Evolutionary conservation across 331 rosid genomes (phyloP).

Genomic region (Rosa hybrid): DNA sequence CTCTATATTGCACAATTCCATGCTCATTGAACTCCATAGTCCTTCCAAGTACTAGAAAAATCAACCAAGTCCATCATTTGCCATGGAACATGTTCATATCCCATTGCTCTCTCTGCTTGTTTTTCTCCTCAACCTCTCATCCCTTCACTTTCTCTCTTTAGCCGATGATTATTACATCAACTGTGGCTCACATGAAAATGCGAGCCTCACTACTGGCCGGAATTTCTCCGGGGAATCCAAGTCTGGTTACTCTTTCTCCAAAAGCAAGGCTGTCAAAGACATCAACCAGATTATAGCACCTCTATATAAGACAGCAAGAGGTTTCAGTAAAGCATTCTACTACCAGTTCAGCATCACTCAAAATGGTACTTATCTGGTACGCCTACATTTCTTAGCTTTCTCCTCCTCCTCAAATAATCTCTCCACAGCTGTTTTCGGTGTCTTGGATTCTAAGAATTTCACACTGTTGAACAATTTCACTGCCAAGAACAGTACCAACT

Average conservation of each 20-base stretch:
- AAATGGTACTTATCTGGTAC: constrained; percentile 43
- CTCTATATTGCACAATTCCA: not conserved
- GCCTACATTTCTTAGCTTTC: constrained; percentile 57
- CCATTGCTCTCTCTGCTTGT: constrained; percentile 13
- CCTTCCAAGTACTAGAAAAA: not conserved
- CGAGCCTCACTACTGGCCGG: not conserved
- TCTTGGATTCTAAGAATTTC: not conserved
- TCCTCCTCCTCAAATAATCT: not conserved
- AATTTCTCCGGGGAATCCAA: constrained; percentile 36
- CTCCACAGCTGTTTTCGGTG: constrained; percentile 23
- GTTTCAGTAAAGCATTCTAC: constrained; percentile 13
- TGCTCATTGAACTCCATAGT: not conserved
- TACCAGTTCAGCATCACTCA: constrained; percentile 28
- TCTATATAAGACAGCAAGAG: constrained; percentile 43
- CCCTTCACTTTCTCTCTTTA: constrained; percentile 20
- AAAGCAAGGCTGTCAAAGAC: not conserved
- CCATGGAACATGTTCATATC: not conserved
- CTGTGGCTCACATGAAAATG: constrained; percentile 43
- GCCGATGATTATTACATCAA: constrained; percentile 45
- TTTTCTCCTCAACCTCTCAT: constrained; percentile 17
- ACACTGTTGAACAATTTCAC: constrained; percentile 6
- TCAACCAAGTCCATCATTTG: not conserved
- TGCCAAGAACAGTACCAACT: not conserved
- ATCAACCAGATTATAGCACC: not conserved
- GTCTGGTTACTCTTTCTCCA: not conserved